Evolutionary conservation across 768 basidiomycete species (phyloP).

Genomic region (Leccinum subtestaceum): DNA sequence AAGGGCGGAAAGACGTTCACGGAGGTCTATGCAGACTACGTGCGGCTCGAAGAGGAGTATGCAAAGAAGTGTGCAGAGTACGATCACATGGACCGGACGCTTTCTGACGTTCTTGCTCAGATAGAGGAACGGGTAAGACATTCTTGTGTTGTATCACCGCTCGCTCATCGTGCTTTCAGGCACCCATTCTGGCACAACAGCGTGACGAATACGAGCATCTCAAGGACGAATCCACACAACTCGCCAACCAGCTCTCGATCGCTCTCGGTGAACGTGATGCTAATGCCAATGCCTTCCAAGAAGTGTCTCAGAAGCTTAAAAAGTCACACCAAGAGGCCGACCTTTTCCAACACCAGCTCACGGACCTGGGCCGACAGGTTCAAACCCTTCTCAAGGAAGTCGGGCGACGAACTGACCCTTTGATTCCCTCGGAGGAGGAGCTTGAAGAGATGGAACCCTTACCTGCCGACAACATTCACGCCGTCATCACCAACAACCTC

Average conservation of each 20-base stretch:
- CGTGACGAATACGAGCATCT: conserved; percentile 85
- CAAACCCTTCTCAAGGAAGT: conserved; percentile 77
- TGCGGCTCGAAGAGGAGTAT: conserved; percentile 80
- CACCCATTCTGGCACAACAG: conserved; percentile 88
- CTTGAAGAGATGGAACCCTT: conserved; percentile 43
- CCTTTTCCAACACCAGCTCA: conserved; percentile 70
- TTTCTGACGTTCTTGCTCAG: conserved; percentile 79
- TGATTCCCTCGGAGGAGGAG: conserved; percentile 71
- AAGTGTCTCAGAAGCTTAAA: conserved; percentile 58
- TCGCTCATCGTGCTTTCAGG: conserved; percentile 44
- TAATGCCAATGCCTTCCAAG: conserved; percentile 51
- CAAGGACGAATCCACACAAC: conserved; percentile 72
- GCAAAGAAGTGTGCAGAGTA: conserved; percentile 78
- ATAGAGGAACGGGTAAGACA: conserved; percentile 80
- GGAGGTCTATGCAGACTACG: conserved; percentile 89
- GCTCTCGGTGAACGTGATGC: conserved; percentile 75
- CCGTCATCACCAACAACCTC: conserved; percentile 85
- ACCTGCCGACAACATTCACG: conserved; percentile 51
- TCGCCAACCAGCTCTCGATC: conserved; percentile 75
- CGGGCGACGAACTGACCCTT: conserved; percentile 78
- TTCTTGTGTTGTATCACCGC: not conserved
- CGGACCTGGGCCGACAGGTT: conserved; percentile 83
- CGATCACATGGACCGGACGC: conserved; percentile 77
- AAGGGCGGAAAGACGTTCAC: conserved; percentile 88
- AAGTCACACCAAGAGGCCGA: conserved; percentile 61